Conservation (phyloP, 2,329 filamentous ascomycete genomes). For the Xylariaceae sp. region DNA sequence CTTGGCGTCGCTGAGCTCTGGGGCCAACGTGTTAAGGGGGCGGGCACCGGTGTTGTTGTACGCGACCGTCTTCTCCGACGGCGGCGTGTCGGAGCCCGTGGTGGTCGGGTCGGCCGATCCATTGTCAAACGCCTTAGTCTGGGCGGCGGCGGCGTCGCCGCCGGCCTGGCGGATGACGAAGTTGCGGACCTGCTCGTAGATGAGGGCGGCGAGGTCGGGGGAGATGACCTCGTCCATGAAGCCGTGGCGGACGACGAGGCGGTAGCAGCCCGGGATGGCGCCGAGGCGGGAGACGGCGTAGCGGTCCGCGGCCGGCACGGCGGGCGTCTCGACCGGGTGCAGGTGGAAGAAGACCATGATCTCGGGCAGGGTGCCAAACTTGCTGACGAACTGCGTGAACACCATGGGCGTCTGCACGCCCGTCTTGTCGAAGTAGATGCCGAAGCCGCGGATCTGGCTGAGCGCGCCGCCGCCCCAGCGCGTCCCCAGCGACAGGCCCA, state of each 20-base stretch:
- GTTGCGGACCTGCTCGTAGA: constrained; percentile 50
- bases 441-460: constrained; percentile 48
- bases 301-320: constrained; percentile 39
- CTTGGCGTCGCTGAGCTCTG: constrained; percentile 21
- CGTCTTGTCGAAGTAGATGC: constrained; percentile 73
- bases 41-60: background rate
- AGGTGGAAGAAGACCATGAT: constrained; percentile 71
- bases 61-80: background rate
- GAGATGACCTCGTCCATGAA: constrained; percentile 66
- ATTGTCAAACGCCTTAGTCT: constrained; percentile 3
- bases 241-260: constrained; percentile 62
- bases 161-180: constrained; percentile 35
- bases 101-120: constrained; percentile 3
- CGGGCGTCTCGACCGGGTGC: constrained; percentile 53
- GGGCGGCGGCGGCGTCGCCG: constrained; percentile 3
- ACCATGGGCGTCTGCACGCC: constrained; percentile 58
- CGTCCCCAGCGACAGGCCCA: constrained; percentile 24
- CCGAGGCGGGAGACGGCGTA: constrained; percentile 36
- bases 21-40: background rate
- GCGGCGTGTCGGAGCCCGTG: constrained; percentile 1
- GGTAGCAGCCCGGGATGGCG: constrained; percentile 56
- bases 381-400: constrained; percentile 65
- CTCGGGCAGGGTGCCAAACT: constrained; percentile 60
- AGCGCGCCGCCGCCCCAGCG: constrained; percentile 35
- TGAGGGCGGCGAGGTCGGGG: constrained; percentile 51